Conservation (phyloP, 2,329 filamentous ascomycete species). For the Alternaria brassicae region DNA sequence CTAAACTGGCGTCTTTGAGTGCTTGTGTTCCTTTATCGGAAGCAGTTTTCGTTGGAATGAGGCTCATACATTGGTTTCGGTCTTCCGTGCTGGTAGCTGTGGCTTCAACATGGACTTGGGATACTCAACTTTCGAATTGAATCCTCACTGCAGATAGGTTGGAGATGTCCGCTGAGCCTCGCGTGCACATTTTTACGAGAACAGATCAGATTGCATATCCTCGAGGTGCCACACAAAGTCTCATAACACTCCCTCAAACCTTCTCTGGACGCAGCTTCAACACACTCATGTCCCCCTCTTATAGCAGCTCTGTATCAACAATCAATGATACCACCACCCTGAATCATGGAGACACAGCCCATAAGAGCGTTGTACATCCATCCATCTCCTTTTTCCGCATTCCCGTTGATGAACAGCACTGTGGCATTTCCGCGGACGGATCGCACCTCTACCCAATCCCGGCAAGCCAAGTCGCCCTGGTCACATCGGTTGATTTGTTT, state of each 20-base stretch:
- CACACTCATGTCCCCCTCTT: not conserved
- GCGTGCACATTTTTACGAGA: too few species aligned
- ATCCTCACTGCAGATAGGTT: too few species aligned
- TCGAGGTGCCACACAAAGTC: too few species aligned
- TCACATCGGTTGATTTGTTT: not conserved
- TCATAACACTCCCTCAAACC: too few species aligned
- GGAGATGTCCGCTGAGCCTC: too few species aligned
- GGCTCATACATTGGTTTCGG: not conserved
- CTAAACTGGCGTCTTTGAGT: too few species aligned
- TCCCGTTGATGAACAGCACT: not conserved
- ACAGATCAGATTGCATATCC: too few species aligned
- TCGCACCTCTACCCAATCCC: conserved; percentile 5
- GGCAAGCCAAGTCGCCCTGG: not conserved
- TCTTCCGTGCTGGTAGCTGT: too few species aligned
- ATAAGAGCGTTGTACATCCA: conserved; percentile 4
- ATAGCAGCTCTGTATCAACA: not conserved
- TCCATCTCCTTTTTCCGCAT: not conserved
- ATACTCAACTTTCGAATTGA: too few species aligned
- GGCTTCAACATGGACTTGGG: too few species aligned
- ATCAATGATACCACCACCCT: not conserved
- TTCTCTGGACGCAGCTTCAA: not conserved
- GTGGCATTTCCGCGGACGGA: not conserved
- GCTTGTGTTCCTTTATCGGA: too few species aligned
- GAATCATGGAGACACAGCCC: not conserved
- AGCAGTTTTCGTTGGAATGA: not conserved